Percentiles rank a stretch among this genome's conserved stretches.
These are phyloP conservation scores for Colletotrichum tabaci DNA, from an alignment of 2,329 filamentous ascomycete species.

Conservation along the genomic window DNA sequence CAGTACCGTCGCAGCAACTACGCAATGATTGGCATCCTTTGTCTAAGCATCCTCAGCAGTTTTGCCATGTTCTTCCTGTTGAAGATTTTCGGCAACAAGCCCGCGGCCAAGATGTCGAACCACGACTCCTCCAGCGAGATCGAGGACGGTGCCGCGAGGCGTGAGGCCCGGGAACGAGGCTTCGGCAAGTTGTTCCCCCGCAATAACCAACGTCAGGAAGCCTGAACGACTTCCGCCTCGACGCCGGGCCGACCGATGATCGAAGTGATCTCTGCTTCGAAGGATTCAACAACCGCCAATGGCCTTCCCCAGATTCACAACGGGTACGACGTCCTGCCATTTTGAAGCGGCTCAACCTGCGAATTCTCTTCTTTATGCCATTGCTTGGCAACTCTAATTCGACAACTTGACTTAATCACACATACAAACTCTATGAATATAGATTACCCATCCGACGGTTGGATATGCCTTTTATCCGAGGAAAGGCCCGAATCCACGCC, in stretches of 20 bases:
- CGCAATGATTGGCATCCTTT: constrained; percentile 89
- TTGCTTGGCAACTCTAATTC: constrained; percentile 26
- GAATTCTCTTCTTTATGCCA: constrained; percentile 42
- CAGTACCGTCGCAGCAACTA: constrained; percentile 88
- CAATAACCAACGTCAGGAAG: constrained; percentile 47
- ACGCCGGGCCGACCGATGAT: constrained; percentile 42
- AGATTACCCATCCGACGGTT: constrained; percentile 45
- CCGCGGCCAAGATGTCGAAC: constrained; percentile 61
- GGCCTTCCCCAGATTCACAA: neutral
- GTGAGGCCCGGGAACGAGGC: constrained; percentile 72
- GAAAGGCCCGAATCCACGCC: constrained; percentile 36
- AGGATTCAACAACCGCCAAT: constrained; percentile 51
- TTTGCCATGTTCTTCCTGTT: constrained; percentile 78
- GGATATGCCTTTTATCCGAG: constrained; percentile 50
- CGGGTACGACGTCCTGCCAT: neutral
- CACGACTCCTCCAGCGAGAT: constrained; percentile 60
- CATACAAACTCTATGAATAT: neutral
- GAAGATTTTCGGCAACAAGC: constrained; percentile 69
- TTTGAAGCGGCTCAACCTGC: constrained; percentile 56
- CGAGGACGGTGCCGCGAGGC: constrained; percentile 73
- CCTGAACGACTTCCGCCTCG: constrained; percentile 29
- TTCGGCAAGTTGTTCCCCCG: constrained; percentile 61
- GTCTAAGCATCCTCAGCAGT: constrained; percentile 81
- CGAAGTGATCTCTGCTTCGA: constrained; percentile 45
- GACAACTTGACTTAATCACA: constrained; percentile 36